Percentiles rank a stretch among this genome's conserved stretches.
Evolutionary conservation across 129 eudicot genomes (phyloP).

Genomic region (Artemisia annua): DNA sequence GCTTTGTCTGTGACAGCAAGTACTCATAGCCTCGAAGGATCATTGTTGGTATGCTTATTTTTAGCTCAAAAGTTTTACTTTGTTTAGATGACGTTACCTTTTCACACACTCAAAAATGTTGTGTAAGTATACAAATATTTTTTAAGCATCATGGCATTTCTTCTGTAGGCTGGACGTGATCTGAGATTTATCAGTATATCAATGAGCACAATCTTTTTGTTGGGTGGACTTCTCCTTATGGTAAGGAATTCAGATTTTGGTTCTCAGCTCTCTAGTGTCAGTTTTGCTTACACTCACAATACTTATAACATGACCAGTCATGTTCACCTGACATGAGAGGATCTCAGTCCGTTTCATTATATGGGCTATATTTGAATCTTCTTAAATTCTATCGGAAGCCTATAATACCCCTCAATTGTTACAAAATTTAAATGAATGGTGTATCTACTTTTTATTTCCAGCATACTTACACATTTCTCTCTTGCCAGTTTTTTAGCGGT

Average conservation of each 20-base stretch:
- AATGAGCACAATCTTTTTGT: conserved; percentile 61
- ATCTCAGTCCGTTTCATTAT: not conserved
- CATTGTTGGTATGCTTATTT: conserved; percentile 76
- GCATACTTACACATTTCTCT: not conserved
- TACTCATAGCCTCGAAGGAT: conserved; percentile 90
- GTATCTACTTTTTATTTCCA: not conserved
- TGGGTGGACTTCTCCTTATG: conserved; percentile 77
- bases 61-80: conserved; percentile 3
- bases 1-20: conserved; percentile 80
- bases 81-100: not conserved
- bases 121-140: not conserved
- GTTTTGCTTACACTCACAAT: not conserved
- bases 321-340: no score
- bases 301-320: no score
- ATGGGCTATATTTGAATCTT: not conserved
- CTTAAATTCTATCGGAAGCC: not conserved
- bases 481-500: conserved; percentile 54
- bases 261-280: not conserved
- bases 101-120: not conserved
- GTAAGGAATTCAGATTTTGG: conserved; percentile 41
- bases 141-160: conserved; percentile 4
- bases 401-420: not conserved
- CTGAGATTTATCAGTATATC: conserved; percentile 75
- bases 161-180: conserved; percentile 93
- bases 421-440: not conserved